A percentile compares a stretch with the other conserved stretches of the same genome.
phyloP scores from a whole-genome alignment of 371 early-diverging fungal species.

The Zychaea mexicana region DNA sequence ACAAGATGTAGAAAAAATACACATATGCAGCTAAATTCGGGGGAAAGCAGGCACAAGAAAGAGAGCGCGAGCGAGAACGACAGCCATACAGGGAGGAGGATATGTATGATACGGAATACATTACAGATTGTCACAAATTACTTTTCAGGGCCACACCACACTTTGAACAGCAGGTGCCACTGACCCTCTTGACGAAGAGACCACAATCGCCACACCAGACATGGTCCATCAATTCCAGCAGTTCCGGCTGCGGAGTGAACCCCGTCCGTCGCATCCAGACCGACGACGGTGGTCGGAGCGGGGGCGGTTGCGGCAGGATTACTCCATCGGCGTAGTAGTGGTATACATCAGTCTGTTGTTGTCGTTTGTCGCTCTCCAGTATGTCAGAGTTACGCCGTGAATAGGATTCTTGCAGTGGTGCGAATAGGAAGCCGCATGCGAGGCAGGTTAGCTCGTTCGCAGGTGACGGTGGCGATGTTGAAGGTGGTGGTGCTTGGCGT shows the following conservation, averaged over 20 bases:
- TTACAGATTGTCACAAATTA: not conserved
- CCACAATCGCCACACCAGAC: constrained; percentile 18
- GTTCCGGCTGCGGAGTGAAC: constrained; percentile 17
- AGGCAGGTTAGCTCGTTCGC: not conserved
- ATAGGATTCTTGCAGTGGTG: not conserved
- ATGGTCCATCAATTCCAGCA: constrained; percentile 10
- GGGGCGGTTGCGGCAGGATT: not conserved
- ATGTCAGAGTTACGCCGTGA: constrained; percentile 1
- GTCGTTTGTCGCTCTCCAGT: constrained; percentile 12
- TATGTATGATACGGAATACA: not conserved
- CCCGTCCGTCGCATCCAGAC: constrained; percentile 15
- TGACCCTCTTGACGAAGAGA: constrained; percentile 6
- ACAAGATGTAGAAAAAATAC: not conserved
- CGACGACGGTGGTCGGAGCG: constrained; percentile 8
- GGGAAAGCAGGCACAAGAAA: not conserved
- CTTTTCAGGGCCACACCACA: not conserved
- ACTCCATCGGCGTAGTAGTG: no score
- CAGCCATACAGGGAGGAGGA: not conserved
- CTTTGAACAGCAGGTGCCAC: not conserved
- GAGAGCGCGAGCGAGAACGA: not conserved
- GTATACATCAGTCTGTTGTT: not conserved
- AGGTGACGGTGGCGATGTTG: not conserved
- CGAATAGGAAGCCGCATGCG: not conserved
- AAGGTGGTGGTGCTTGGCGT: not conserved
- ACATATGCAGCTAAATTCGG: constrained; percentile 4